Percentiles rank a stretch among this genome's conserved stretches.
phyloP scores from a whole-genome alignment of 208 protist species.

The Acanthamoeba lenticulata region DNA sequence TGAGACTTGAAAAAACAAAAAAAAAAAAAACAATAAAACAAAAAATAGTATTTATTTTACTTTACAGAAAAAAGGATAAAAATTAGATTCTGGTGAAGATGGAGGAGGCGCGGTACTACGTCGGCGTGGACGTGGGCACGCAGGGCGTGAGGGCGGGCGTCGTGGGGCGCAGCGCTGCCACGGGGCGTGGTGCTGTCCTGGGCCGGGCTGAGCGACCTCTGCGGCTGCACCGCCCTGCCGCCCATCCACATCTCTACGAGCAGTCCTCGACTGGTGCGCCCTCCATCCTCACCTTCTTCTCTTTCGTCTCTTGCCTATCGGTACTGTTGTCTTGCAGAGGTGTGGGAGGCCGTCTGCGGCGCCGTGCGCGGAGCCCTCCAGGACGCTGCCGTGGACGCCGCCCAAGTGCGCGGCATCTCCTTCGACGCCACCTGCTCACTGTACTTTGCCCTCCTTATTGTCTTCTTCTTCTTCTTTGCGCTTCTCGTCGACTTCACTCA shows the following conservation, averaged over 20 bases:
- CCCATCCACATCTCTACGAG: slow-evolving; percentile 14
- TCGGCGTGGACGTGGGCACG: slow-evolving; percentile 36
- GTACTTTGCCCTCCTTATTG: neutral
- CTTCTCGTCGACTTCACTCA: too few relatives aligned
- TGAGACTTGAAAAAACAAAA: neutral
- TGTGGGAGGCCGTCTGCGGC: slow-evolving; percentile 1
- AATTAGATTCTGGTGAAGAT: too few relatives aligned
- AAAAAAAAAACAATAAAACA: too few relatives aligned
- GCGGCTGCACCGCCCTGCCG: neutral
- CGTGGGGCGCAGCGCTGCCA: neutral
- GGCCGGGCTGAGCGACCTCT: slow-evolving; percentile 18
- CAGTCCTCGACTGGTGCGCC: neutral
- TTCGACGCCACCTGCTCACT: slow-evolving; percentile 47
- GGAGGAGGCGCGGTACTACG: neutral
- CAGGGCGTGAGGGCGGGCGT: slow-evolving; percentile 6
- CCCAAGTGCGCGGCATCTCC: neutral
- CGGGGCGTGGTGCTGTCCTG: neutral
- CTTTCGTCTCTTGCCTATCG: too few relatives aligned
- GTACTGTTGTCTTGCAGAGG: neutral
- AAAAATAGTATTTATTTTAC: too few relatives aligned
- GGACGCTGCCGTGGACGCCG: neutral
- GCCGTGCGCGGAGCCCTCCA: neutral
- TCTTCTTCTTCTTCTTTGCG: too few relatives aligned
- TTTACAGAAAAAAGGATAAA: too few relatives aligned
- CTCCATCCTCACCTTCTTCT: neutral